phyloP scores from a whole-genome alignment of 768 basidiomycete genomes.

The Lyophyllum atratum region DNA sequence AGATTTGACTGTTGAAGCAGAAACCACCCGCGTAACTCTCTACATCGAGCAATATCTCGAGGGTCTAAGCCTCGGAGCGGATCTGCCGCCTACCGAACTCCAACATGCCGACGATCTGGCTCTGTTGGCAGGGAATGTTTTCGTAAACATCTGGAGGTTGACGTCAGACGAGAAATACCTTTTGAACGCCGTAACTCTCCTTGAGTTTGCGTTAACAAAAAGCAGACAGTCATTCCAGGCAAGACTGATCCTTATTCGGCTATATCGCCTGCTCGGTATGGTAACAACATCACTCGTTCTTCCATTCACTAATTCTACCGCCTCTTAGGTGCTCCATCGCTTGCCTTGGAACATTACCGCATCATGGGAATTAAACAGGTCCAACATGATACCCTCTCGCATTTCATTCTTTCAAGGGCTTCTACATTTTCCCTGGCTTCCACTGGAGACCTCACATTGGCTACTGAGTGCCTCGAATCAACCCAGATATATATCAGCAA shows the following conservation, averaged over 20 bases:
- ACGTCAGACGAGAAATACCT: constrained; percentile 59
- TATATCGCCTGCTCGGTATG: constrained; percentile 82
- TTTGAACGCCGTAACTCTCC: constrained; percentile 59
- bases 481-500: constrained; percentile 82
- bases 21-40: constrained; percentile 49
- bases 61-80: constrained; percentile 64
- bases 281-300: background rate
- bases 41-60: constrained; percentile 67
- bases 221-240: constrained; percentile 83
- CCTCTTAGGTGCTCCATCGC: constrained; percentile 63
- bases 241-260: constrained; percentile 72
- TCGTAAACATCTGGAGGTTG: constrained; percentile 64
- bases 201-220: constrained; percentile 71
- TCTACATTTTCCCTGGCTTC: constrained; percentile 79
- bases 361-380: constrained; percentile 79
- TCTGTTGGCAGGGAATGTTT: constrained; percentile 69
- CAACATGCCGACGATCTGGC: constrained; percentile 88
- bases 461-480: constrained; percentile 75
- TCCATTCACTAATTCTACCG: constrained; percentile 1
- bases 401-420: constrained; percentile 76
- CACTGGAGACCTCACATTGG: constrained; percentile 73
- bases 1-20: constrained; percentile 57
- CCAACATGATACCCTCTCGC: constrained; percentile 88
- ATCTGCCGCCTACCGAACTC: constrained; percentile 73
- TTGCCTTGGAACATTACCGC: constrained; percentile 80